These are phyloP conservation scores for Cylindrotheca fusiformis DNA, from an alignment of 108 stramenopile genomes.

Conservation along the genomic window DNA sequence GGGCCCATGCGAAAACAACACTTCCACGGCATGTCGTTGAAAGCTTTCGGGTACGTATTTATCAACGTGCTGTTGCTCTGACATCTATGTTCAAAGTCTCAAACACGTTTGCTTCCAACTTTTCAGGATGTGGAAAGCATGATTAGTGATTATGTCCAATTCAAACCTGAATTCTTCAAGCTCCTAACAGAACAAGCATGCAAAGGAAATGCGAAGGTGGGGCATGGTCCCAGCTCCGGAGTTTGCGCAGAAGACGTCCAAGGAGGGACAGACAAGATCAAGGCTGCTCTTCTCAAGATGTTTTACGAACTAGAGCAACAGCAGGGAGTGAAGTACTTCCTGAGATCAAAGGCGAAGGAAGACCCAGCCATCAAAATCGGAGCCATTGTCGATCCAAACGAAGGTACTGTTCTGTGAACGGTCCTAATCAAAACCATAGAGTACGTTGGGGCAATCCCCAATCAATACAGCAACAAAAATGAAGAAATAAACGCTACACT, in stretches of 20 bases:
- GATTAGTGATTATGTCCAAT: constrained; percentile 60
- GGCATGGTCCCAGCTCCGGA: constrained; percentile 28
- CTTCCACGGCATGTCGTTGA: constrained; percentile 43
- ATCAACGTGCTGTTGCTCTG: too few relatives aligned
- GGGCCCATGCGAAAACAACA: constrained; percentile 54
- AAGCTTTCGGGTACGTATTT: constrained; percentile 20
- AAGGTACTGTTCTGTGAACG: constrained; percentile 15
- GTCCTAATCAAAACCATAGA: not conserved
- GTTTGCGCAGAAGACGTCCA: constrained; percentile 16
- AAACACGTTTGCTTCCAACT: constrained; percentile 1
- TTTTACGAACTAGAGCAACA: constrained; percentile 18
- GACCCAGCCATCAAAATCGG: not conserved
- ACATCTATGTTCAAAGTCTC: too few relatives aligned
- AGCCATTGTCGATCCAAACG: constrained; percentile 19
- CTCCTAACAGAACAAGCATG: constrained; percentile 54
- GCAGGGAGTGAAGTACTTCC: not conserved
- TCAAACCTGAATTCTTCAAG: constrained; percentile 63
- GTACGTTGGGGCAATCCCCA: too few relatives aligned
- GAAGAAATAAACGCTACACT: not conserved
- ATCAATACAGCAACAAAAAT: constrained; percentile 2
- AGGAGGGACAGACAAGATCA: constrained; percentile 15
- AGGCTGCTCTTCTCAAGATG: constrained; percentile 10
- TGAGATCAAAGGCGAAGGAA: not conserved
- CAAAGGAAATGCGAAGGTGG: constrained; percentile 28
- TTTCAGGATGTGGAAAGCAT: constrained; percentile 47